Conservation (phyloP, 805 yeast species). For the Yarrowia hollandica region DNA sequence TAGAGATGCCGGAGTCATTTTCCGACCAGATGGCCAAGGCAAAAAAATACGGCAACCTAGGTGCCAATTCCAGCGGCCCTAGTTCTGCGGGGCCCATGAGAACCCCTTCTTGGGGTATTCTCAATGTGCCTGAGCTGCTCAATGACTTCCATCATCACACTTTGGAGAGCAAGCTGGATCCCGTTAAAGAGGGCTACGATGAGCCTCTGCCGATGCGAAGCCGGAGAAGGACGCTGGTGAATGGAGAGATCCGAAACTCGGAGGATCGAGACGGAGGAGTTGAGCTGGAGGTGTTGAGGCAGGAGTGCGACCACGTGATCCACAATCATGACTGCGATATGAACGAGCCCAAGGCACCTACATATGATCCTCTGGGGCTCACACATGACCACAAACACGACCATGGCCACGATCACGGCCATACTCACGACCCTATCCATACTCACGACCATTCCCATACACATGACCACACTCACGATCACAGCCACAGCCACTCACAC, state of each 20-base stretch:
- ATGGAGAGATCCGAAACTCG: slow-evolving; percentile 1
- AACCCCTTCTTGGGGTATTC: slow-evolving; percentile 27
- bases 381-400: slow-evolving; percentile 1
- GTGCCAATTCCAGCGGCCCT: slow-evolving; percentile 7
- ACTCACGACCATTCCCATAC: not conserved
- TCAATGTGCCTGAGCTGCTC: slow-evolving; percentile 23
- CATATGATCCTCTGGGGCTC: not conserved
- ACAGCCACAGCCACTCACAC: not conserved
- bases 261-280: not conserved
- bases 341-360: not conserved
- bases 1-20: slow-evolving; percentile 25
- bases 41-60: slow-evolving; percentile 8
- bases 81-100: slow-evolving; percentile 14
- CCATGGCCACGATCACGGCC: not conserved
- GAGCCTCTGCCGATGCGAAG: slow-evolving; percentile 12
- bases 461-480: not conserved
- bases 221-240: slow-evolving; percentile 11
- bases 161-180: slow-evolving; percentile 14
- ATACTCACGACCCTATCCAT: not conserved
- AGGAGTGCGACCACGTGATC: slow-evolving; percentile 5
- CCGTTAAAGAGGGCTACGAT: slow-evolving; percentile 21
- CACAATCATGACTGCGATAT: not conserved
- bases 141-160: slow-evolving; percentile 28
- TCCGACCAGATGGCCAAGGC: slow-evolving; percentile 24
- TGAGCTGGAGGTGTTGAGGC: slow-evolving; percentile 1